Percentiles rank a stretch among this genome's conserved stretches.
Evolutionary conservation across 768 basidiomycete genomes (phyloP).

Genomic region (Xerocomellus dryophilus): DNA sequence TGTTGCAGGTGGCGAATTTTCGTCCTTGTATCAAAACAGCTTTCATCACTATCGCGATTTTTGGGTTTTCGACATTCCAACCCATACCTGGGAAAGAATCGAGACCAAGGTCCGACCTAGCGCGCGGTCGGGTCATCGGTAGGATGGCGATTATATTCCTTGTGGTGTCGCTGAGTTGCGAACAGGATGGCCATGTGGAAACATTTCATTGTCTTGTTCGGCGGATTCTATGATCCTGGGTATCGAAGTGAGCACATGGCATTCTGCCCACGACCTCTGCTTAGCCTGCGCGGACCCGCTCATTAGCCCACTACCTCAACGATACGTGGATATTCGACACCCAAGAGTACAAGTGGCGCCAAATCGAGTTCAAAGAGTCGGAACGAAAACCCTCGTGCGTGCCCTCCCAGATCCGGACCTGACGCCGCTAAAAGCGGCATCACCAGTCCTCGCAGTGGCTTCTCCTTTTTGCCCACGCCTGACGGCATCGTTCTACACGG

Average conservation of each 20-base stretch:
- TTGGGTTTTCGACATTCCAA: constrained; percentile 80
- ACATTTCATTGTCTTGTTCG: constrained; percentile 81
- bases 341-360: constrained; percentile 82
- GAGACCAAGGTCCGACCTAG: constrained; percentile 81
- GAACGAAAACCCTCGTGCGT: constrained; percentile 72
- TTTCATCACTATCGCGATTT: constrained; percentile 90
- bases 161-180: neutral
- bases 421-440: neutral
- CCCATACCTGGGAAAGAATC: constrained; percentile 82
- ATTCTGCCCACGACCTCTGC: neutral
- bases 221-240: constrained; percentile 88
- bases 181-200: constrained; percentile 89
- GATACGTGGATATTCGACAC: constrained; percentile 87
- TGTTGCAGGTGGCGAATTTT: constrained; percentile 74
- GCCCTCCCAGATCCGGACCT: neutral
- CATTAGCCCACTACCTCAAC: constrained; percentile 70
- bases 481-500: too few species aligned
- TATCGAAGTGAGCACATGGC: constrained; percentile 52
- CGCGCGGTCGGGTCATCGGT: constrained; percentile 83
- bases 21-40: constrained; percentile 74
- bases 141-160: neutral
- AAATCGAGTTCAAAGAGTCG: constrained; percentile 68
- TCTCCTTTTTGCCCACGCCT: constrained; percentile 71
- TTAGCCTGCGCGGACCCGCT: neutral
- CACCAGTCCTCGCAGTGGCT: constrained; percentile 69